Conservation (phyloP, 1,284 basidiomycete genomes). For the Leccinum huronense region DNA sequence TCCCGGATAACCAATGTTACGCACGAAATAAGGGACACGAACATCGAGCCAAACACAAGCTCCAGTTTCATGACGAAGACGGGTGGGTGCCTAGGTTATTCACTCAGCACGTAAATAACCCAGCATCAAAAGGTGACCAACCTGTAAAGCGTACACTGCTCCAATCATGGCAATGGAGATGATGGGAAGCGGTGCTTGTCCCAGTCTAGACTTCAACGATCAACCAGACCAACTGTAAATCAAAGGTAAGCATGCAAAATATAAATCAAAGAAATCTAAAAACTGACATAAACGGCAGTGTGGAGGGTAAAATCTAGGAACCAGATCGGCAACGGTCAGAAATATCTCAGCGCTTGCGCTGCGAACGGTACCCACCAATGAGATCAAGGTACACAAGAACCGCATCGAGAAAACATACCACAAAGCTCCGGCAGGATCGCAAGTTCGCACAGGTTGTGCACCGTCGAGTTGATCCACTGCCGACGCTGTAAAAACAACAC, state of each 20-base stretch:
- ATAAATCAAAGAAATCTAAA: slow-evolving; percentile 1
- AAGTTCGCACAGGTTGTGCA: slow-evolving; percentile 95
- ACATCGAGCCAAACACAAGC: slow-evolving; percentile 99
- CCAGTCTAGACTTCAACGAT: slow-evolving; percentile 76
- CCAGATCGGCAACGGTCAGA: slow-evolving; percentile 2
- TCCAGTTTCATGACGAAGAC: slow-evolving; percentile 95
- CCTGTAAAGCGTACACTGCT: slow-evolving; percentile 81
- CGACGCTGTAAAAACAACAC: slow-evolving; percentile 93
- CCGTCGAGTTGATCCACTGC: slow-evolving; percentile 99
- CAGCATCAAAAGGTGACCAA: slow-evolving; percentile 35
- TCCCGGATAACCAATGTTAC: slow-evolving; percentile 33
- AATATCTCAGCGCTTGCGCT: slow-evolving; percentile 1
- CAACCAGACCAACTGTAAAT: slow-evolving; percentile 73
- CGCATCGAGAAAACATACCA: slow-evolving; percentile 99
- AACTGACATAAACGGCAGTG: slow-evolving; percentile 86
- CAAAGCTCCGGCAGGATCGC: slow-evolving; percentile 90
- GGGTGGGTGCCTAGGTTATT: slow-evolving; percentile 62
- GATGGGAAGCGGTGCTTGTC: slow-evolving; percentile 68
- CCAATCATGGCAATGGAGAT: slow-evolving; percentile 93
- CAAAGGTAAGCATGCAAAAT: slow-evolving; percentile 10
- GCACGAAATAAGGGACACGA: slow-evolving; percentile 91
- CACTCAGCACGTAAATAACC: neutral
- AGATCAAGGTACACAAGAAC: slow-evolving; percentile 96
- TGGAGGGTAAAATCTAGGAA: slow-evolving; percentile 79
- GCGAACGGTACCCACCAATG: slow-evolving; percentile 59